These are phyloP conservation scores for Leishmania turanica DNA, from an alignment of 208 protist genomes.

Conservation along the genomic window DNA sequence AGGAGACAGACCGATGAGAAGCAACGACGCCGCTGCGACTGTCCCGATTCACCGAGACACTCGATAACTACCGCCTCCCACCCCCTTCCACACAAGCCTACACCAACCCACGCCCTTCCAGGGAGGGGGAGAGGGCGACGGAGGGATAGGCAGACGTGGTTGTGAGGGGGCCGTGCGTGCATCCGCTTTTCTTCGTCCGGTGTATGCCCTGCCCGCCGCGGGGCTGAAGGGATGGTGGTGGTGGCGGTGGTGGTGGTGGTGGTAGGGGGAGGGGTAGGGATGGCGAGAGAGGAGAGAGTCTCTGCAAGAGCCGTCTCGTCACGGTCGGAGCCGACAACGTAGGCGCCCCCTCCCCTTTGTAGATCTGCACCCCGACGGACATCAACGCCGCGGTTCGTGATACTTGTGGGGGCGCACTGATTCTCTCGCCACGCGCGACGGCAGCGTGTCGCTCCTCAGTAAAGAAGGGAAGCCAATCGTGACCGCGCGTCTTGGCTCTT, in stretches of 20 bases:
- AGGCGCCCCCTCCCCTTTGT: neutral
- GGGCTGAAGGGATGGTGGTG: neutral
- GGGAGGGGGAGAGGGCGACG: too few species aligned
- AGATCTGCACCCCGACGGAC: neutral
- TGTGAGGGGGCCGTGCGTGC: neutral
- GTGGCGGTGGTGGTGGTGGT: neutral
- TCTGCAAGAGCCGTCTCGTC: neutral
- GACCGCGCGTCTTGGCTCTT: conserved; percentile 67
- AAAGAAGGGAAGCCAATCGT: conserved; percentile 71
- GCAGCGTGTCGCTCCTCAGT: conserved; percentile 26
- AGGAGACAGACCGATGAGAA: too few species aligned
- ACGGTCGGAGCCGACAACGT: neutral
- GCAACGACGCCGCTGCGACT: too few species aligned
- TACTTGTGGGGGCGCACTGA: neutral
- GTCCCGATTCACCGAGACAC: too few species aligned
- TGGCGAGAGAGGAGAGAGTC: neutral
- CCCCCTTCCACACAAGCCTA: too few species aligned
- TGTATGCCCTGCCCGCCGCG: neutral
- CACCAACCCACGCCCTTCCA: too few species aligned
- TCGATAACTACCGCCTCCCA: too few species aligned
- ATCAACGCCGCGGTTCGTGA: neutral
- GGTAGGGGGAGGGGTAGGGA: neutral
- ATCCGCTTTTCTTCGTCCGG: neutral
- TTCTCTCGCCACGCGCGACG: neutral
- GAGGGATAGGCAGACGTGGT: too few species aligned